Percentiles rank a stretch among this genome's conserved stretches.
Conservation (phyloP, 805 yeast species). For the Ogataea nakhonphanomensis region DNA sequence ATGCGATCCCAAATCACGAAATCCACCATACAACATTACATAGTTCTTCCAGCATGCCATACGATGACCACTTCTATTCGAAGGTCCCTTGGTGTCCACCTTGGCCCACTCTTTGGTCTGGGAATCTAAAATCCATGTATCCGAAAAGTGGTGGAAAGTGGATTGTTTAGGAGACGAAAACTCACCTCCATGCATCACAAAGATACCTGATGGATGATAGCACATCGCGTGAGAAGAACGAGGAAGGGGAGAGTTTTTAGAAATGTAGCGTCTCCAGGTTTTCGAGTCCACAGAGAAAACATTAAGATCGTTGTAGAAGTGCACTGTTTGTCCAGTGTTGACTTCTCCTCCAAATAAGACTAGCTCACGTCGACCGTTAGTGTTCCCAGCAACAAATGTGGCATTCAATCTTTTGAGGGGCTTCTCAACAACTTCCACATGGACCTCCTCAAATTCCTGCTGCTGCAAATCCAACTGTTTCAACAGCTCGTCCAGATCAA, state of each 20-base stretch:
- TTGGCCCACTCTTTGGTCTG: constrained; percentile 87
- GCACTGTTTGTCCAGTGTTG: constrained; percentile 48
- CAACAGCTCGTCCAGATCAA: constrained; percentile 80
- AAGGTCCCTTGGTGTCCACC: constrained; percentile 74
- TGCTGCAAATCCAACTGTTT: constrained; percentile 79
- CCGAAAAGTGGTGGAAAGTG: constrained; percentile 94
- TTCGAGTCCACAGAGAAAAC: constrained; percentile 73
- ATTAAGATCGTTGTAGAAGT: constrained; percentile 78
- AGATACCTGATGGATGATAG: constrained; percentile 85
- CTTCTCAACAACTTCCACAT: constrained; percentile 50
- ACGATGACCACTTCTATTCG: constrained; percentile 89
- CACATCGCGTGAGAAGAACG: constrained; percentile 93
- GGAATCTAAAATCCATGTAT: constrained; percentile 90
- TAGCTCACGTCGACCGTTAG: constrained; percentile 72
- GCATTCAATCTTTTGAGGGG: constrained; percentile 75
- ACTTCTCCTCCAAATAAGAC: constrained; percentile 89
- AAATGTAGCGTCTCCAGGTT: constrained; percentile 73
- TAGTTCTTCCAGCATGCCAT: constrained; percentile 90
- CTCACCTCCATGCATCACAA: constrained; percentile 92
- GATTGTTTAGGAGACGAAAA: constrained; percentile 94
- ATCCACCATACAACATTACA: constrained; percentile 85
- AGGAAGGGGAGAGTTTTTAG: constrained; percentile 88
- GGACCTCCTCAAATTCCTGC: constrained; percentile 68
- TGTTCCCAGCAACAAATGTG: constrained; percentile 70
- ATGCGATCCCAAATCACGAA: constrained; percentile 80